These are phyloP conservation scores for Penicillium sp. DNA, from an alignment of 2,329 filamentous ascomycete genomes.

Conservation along the genomic window DNA sequence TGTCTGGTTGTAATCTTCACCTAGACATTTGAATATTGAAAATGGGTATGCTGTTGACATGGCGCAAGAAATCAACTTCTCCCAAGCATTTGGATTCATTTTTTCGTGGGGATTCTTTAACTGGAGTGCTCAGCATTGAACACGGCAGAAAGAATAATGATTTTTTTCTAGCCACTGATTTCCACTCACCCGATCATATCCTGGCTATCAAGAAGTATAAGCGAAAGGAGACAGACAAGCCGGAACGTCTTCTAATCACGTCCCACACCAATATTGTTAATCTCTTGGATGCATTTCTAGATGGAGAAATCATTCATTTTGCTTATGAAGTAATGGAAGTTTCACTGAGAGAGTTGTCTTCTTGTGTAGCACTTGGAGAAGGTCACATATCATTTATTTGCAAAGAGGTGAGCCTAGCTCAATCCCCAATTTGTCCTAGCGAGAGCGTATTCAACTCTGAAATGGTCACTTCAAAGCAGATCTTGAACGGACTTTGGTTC, in stretches of 20 bases:
- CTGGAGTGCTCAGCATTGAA: neutral
- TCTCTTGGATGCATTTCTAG: neutral
- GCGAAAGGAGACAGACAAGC: neutral
- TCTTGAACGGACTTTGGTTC: too few relatives aligned
- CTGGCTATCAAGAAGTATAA: neutral
- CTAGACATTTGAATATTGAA: neutral
- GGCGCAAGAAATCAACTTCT: neutral
- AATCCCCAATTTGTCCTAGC: too few relatives aligned
- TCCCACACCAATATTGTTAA: neutral
- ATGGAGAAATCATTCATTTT: neutral
- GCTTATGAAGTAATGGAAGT: neutral
- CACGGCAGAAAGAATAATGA: too few relatives aligned
- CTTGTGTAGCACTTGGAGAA: neutral
- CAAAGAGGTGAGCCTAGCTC: neutral
- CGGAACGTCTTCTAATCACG: neutral
- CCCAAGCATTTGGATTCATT: neutral
- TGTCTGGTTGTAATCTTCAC: neutral
- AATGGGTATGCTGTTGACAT: neutral
- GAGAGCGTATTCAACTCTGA: too few relatives aligned
- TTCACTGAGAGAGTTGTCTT: too few relatives aligned
- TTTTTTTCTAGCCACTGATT: neutral
- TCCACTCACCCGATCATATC: neutral
- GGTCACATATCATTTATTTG: neutral
- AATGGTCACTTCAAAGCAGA: too few relatives aligned
- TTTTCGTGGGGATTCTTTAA: neutral